These are phyloP conservation scores for Erodium texanum DNA, from an alignment of 441 rosid species.

Conservation along the genomic window DNA sequence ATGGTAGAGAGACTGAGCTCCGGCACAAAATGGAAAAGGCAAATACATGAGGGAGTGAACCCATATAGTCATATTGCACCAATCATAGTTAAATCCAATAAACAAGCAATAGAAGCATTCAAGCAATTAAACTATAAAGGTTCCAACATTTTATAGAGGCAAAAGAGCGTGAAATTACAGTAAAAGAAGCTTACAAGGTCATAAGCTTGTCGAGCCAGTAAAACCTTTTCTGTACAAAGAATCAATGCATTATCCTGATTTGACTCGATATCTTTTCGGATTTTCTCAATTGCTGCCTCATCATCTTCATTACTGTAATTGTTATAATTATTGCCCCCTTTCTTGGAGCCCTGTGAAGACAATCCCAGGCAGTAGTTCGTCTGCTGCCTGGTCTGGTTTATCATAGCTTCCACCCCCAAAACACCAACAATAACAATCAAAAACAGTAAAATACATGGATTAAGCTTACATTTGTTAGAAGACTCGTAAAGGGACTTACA, in stretches of 20 bases:
- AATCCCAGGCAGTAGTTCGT: constrained; percentile 72
- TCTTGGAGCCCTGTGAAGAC: constrained; percentile 55
- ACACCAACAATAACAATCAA: constrained; percentile 6
- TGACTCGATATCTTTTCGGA: constrained; percentile 73
- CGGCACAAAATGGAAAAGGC: background rate
- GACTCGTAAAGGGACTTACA: constrained; percentile 29
- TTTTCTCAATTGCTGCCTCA: constrained; percentile 56
- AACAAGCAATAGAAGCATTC: background rate
- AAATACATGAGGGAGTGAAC: background rate
- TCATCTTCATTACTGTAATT: constrained; percentile 40
- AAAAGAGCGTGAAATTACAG: background rate
- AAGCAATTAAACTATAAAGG: background rate
- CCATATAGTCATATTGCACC: background rate
- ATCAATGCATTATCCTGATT: constrained; percentile 73
- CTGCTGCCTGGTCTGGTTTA: constrained; percentile 83
- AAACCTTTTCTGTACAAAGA: constrained; percentile 84
- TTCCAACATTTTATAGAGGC: background rate
- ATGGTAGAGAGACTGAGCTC: background rate
- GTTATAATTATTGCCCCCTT: constrained; percentile 29
- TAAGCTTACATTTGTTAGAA: background rate
- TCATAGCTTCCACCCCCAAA: constrained; percentile 47
- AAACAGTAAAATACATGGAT: background rate
- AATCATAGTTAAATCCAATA: background rate
- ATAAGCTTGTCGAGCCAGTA: constrained; percentile 80
- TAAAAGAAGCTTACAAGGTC: constrained; percentile 62